Percentiles rank a stretch among this genome's conserved stretches.
Evolutionary conservation across 2,329 filamentous ascomycete genomes (phyloP).

Genomic region (Immersiporthe knoxdaviesiana): DNA sequence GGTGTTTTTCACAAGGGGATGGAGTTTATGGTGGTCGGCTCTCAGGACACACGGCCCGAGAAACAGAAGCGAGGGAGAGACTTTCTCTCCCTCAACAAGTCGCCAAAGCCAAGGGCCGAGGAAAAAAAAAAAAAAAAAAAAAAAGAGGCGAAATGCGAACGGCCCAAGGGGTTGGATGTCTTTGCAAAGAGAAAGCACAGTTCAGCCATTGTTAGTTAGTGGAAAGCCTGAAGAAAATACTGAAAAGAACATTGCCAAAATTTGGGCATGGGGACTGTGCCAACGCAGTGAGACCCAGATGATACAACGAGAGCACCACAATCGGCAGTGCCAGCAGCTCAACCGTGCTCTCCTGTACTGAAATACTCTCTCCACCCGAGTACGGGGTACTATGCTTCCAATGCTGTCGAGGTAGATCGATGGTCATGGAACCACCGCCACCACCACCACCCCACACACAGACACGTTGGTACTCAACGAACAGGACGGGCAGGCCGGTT

Average conservation of each 20-base stretch:
- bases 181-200: constrained; percentile 6
- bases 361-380: too few species aligned
- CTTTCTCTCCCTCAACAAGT: constrained; percentile 24
- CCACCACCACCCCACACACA: not conserved
- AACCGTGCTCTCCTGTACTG: not conserved
- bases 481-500: not conserved
- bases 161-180: constrained; percentile 11
- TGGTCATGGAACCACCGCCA: not conserved
- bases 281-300: not conserved
- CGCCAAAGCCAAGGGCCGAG: not conserved
- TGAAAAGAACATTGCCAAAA: constrained; percentile 16
- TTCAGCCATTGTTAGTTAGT: constrained; percentile 19
- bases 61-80: constrained; percentile 17
- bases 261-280: not conserved
- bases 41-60: constrained; percentile 14
- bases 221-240: constrained; percentile 19
- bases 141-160: constrained; percentile 10
- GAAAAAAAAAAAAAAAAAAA: not conserved
- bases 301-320: not conserved
- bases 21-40: constrained; percentile 24
- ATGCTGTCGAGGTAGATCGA: not conserved
- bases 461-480: not conserved
- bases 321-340: not conserved
- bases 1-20: constrained; percentile 23
- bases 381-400: too few species aligned